These are phyloP conservation scores for Saccharomycopsis guyanensis DNA, from an alignment of 805 yeast genomes.

Conservation along the genomic window DNA sequence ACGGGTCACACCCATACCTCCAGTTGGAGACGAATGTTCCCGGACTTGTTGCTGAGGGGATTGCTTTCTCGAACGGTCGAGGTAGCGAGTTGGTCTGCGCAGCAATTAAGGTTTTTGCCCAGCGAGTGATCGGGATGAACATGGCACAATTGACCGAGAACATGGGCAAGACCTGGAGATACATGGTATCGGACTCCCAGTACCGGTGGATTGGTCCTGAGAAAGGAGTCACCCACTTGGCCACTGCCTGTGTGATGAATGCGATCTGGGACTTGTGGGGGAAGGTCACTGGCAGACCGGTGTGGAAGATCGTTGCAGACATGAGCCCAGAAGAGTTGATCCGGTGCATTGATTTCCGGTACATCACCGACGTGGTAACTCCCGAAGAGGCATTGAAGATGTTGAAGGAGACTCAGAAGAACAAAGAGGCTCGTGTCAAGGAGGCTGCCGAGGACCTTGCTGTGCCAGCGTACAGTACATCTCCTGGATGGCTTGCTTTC, in stretches of 20 bases:
- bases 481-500: slow-evolving; percentile 38
- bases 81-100: slow-evolving; percentile 31
- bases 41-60: slow-evolving; percentile 31
- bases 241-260: slow-evolving; percentile 33
- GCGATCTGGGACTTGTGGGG: slow-evolving; percentile 39
- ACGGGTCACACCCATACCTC: slow-evolving; percentile 33
- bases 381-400: slow-evolving; percentile 32
- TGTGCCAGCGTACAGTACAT: slow-evolving; percentile 36
- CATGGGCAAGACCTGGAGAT: slow-evolving; percentile 34
- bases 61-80: slow-evolving; percentile 34
- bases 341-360: slow-evolving; percentile 33
- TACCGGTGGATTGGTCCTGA: slow-evolving; percentile 38
- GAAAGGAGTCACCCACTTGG: slow-evolving; percentile 34
- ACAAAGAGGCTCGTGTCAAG: slow-evolving; percentile 28
- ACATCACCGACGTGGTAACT: slow-evolving; percentile 33
- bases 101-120: slow-evolving; percentile 32
- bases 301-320: slow-evolving; percentile 35
- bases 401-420: slow-evolving; percentile 26
- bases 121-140: slow-evolving; percentile 29
- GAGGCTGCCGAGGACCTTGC: slow-evolving; percentile 30
- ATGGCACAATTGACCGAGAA: slow-evolving; percentile 29
- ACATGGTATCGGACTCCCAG: slow-evolving; percentile 33
- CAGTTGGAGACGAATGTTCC: slow-evolving; percentile 25
- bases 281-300: slow-evolving; percentile 30
- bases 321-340: slow-evolving; percentile 34